Percentiles rank a stretch among this genome's conserved stretches.
Conservation (phyloP, 2,329 filamentous ascomycete species). For the Colletotrichum paranaense region DNA sequence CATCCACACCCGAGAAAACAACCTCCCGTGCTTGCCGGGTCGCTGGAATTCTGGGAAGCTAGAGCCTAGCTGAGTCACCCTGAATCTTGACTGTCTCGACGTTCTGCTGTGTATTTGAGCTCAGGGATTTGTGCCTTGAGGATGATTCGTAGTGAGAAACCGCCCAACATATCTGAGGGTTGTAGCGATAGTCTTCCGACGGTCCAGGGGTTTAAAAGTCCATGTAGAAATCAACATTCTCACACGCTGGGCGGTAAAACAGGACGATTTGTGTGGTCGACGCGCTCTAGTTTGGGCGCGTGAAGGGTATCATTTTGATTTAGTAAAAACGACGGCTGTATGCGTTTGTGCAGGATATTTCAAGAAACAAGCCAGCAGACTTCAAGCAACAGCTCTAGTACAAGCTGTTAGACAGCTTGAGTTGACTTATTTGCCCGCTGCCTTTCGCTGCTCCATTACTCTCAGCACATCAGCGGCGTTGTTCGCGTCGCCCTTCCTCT, state of each 20-base stretch:
- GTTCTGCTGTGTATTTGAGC: background rate
- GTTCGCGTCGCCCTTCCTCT: slow-evolving; percentile 82
- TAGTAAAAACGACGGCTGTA: background rate
- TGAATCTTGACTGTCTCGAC: slow-evolving; percentile 11
- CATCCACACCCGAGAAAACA: background rate
- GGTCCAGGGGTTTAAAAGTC: background rate
- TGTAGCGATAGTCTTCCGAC: background rate
- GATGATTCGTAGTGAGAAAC: background rate
- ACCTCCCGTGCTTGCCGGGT: slow-evolving; percentile 15
- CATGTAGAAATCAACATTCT: background rate
- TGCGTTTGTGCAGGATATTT: background rate
- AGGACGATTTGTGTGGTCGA: background rate
- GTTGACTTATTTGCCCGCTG: slow-evolving; percentile 35
- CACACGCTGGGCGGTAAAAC: background rate
- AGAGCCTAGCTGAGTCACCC: slow-evolving; percentile 14
- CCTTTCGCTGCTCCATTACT: slow-evolving; percentile 74
- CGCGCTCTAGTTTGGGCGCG: background rate
- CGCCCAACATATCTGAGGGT: too few species aligned
- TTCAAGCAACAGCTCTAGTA: background rate
- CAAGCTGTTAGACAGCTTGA: background rate
- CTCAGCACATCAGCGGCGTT: slow-evolving; percentile 83
- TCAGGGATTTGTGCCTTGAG: background rate
- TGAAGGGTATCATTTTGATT: slow-evolving; percentile 1
- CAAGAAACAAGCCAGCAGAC: background rate
- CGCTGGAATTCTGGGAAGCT: background rate